Evolutionary conservation across 2,329 filamentous ascomycete species (phyloP).

Genomic region (Aurifilum marmelostoma): DNA sequence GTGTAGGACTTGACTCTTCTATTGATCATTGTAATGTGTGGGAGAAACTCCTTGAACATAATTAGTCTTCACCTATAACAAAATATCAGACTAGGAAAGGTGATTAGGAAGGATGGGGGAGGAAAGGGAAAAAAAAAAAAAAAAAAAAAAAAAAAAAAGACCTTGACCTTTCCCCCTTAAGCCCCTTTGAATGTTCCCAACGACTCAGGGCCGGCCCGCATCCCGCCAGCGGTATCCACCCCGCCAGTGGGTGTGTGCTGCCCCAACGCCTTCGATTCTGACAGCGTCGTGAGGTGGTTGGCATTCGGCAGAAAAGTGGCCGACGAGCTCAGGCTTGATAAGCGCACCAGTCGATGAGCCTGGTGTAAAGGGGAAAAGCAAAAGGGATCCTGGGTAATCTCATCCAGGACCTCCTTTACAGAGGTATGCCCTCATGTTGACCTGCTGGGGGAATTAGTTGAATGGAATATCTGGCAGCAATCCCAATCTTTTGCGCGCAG

Average conservation of each 20-base stretch:
- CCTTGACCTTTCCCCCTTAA: not conserved
- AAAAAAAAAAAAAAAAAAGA: not conserved
- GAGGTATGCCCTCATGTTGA: not conserved
- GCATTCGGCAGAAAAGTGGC: constrained; percentile 4
- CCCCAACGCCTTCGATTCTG: not conserved
- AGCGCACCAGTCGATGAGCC: constrained; percentile 5
- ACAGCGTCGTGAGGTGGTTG: not conserved
- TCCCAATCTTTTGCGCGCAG: not conserved
- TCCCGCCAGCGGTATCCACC: constrained; percentile 2
- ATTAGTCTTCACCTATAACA: too few relatives aligned
- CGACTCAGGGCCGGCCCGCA: constrained; percentile 6
- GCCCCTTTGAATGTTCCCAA: not conserved
- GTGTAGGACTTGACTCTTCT: too few relatives aligned
- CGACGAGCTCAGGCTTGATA: not conserved
- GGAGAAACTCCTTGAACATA: too few relatives aligned
- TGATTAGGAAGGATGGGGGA: too few relatives aligned
- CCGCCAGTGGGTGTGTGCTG: not conserved
- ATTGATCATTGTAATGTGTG: too few relatives aligned
- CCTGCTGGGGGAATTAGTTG: not conserved
- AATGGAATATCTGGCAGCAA: not conserved
- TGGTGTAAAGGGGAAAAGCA: not conserved
- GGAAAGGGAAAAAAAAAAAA: not conserved
- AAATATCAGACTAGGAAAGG: too few relatives aligned
- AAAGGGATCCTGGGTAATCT: not conserved
- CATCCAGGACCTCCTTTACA: not conserved